A percentile compares a stretch with the other conserved stretches of the same genome.
Conservation (phyloP, 495 filamentous ascomycete genomes). For the Penicillium flavigenum region DNA sequence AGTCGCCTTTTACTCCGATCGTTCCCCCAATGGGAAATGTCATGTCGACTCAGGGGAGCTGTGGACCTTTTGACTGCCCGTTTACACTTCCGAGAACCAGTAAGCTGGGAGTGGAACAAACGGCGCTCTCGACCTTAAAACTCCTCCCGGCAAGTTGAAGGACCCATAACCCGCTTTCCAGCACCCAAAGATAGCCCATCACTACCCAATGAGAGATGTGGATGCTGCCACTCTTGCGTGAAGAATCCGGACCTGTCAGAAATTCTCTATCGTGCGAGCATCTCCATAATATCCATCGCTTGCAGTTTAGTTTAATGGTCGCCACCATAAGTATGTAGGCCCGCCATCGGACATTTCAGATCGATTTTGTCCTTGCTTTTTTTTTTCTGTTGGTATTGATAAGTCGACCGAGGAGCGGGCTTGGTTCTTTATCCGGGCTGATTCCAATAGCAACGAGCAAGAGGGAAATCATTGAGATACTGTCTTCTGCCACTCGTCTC, state of each 20-base stretch:
- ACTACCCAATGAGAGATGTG: conserved; percentile 8
- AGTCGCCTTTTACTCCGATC: conserved; percentile 8
- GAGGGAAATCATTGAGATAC: conserved; percentile 12
- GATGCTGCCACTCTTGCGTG: conserved; percentile 2
- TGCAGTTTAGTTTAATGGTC: background rate
- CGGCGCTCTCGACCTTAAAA: conserved; percentile 10
- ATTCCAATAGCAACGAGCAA: conserved; percentile 28
- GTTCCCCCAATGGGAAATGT: conserved; percentile 10
- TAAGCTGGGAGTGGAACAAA: conserved; percentile 3
- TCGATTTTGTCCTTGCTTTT: background rate
- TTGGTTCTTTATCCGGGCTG: conserved; percentile 27
- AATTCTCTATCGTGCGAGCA: background rate
- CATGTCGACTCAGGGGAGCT: conserved; percentile 1
- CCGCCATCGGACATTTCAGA: background rate
- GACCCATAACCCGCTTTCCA: background rate
- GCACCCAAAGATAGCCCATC: conserved; percentile 7
- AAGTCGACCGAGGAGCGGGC: conserved; percentile 22
- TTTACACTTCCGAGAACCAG: conserved; percentile 6
- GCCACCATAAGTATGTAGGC: background rate
- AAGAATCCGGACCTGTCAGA: conserved; percentile 7
- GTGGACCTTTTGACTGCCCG: conserved; percentile 7
- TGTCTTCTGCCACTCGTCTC: conserved; percentile 6
- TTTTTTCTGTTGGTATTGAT: conserved; percentile 16
- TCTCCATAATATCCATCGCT: background rate
- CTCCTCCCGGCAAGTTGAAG: background rate